Evolutionary conservation across 2,329 filamentous ascomycete species (phyloP), one percentile per base, ranked within the genome.

Genomic region (Trichophyton rubrum): DNA sequence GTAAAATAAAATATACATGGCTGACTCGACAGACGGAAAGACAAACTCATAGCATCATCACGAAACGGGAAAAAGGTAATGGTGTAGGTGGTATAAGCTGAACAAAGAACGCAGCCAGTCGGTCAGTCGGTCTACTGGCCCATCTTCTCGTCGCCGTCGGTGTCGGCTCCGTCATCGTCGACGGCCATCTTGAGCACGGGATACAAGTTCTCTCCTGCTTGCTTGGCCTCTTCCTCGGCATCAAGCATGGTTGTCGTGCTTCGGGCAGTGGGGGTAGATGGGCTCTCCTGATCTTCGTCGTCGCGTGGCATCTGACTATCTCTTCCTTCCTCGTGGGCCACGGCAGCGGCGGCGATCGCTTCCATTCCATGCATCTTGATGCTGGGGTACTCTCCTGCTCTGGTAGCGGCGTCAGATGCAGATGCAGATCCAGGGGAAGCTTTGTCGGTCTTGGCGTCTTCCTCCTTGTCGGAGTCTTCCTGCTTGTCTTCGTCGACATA

Each of bases 381-480:
- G 30, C 38, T 57, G 11, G 55, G 55, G 38, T 57, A 57, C 9
- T 13, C 62, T 9, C 38, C 38, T 8, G 24, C n/a, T 24, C 38
- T 24, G 11, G 24, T 27, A 33, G 11, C 13, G 11, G 35, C 59
- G 11, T 56, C 47, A 38, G 33, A 38, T 38, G 33, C 33, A 38
- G 33, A 13, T 38, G 33, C 33, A 38, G 33, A 13, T 38, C 8
- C 11, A 38, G 33, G 11, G 33, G 33, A 38, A 38, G 33, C 33
- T 38, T 38, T 38, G 11, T 38, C 33, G 2, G 33, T 3, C 43
- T 53, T 33, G 22, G 15, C 40, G 60, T 63, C 15, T 9, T 58
- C 63, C 20, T 68, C 67, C n/a, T 67, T 66, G 9, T 64, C 58
- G 3, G 80, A 77, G 43, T 80, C 69, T 63, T 81, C 79, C 64